Evolutionary conservation across 75 land plant species (phyloP), one percentile per base, ranked within the genome.

Genomic region (Selaginella moellendorffii): DNA sequence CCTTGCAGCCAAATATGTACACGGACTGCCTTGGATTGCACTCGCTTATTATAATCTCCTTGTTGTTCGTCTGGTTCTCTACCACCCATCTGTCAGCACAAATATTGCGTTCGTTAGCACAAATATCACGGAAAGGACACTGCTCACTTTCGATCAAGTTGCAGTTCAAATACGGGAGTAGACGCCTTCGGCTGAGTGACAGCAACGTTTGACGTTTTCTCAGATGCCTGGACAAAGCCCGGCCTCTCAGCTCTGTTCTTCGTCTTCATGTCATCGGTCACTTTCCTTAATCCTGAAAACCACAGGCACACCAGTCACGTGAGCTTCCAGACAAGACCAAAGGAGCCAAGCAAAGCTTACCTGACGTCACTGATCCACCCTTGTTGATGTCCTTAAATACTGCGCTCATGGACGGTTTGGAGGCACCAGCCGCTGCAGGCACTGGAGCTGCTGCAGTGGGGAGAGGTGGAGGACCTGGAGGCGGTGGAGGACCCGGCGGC

Each of bases 231-330:
- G 73, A 93, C 96, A 65, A 81, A 61, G 27, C 96, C 96, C 25
- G 77, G 71, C 70, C 82, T 83, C 54, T 93, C 98, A 62, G 77
- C 30, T 28, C 87, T 80, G 53, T 93, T 89, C 69, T 93, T 93
- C 27, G 96, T 80, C 82, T 93, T 93, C 98, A 93, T 93, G 31
- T 93, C 96, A 83, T 58, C 82, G 12, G 96, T 85, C 0, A 93
- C 98, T 77, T 86, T 89, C 63, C 78, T 81, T 65, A 93, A 67
- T 31, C 95, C 97, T 92, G 73, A 0, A 46, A 70, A 58, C n/a
- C 2, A 42, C 36, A 31, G 14, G 5, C 14, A 5, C 5, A 5
- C 5, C 46, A 14, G 14, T 36, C 46, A 36, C n/a, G 46, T 36
- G 10, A 5, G 46, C 10, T 36, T 36, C 46, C 24, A 66, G 23